Percentiles rank a stretch among this genome's conserved stretches.
Evolutionary conservation across 805 yeast species (phyloP).

Genomic region (Zygosaccharomyces rouxii): DNA sequence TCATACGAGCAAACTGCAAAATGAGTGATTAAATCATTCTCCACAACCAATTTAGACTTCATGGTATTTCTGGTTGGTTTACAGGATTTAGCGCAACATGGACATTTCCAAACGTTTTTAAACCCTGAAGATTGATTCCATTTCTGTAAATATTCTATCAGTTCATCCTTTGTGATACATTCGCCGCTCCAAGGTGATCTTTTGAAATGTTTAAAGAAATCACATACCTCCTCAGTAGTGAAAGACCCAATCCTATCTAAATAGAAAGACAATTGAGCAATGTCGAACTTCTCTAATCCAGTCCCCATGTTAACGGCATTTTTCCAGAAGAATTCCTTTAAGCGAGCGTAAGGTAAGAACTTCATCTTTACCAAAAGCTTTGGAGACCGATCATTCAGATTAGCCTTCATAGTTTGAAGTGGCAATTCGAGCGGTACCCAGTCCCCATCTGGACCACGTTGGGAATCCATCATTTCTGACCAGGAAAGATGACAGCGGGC

Average conservation of each 20-base stretch:
- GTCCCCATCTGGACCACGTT: constrained; percentile 24
- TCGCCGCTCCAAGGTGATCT: constrained; percentile 54
- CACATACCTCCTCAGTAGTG: constrained; percentile 50
- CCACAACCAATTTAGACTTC: constrained; percentile 28
- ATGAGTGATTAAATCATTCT: constrained; percentile 75
- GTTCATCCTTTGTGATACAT: constrained; percentile 41
- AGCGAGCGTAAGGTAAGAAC: constrained; percentile 59
- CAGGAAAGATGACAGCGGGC: constrained; percentile 62
- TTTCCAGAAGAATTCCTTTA: constrained; percentile 69
- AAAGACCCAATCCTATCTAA: constrained; percentile 47
- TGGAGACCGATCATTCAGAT: constrained; percentile 35
- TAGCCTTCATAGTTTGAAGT: constrained; percentile 29
- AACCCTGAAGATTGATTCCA: constrained; percentile 37
- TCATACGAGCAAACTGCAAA: constrained; percentile 80
- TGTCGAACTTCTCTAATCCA: constrained; percentile 40
- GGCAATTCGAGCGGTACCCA: constrained; percentile 36
- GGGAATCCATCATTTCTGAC: constrained; percentile 38
- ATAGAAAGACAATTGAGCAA: constrained; percentile 58
- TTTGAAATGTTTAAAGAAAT: constrained; percentile 45
- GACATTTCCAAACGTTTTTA: constrained; percentile 62
- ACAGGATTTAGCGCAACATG: constrained; percentile 66
- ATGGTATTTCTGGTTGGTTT: constrained; percentile 44
- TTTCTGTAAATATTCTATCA: constrained; percentile 45
- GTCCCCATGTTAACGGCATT: constrained; percentile 45
- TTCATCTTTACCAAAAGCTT: constrained; percentile 55